Conservation (phyloP, 306 rosid species). For the Comarum palustre region DNA sequence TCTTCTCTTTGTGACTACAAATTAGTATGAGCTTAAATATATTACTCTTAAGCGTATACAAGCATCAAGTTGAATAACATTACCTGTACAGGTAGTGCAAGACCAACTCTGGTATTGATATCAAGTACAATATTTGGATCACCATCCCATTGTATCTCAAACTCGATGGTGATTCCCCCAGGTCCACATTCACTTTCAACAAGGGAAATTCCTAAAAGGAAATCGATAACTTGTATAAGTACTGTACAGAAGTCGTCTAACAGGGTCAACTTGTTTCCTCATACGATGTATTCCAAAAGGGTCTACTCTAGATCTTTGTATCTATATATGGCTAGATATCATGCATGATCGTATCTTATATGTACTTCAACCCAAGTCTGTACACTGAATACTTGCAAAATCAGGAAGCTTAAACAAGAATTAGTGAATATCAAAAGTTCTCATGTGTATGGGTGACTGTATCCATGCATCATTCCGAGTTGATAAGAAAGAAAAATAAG, state of each 20-base stretch:
- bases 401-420: not conserved
- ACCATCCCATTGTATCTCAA: constrained; percentile 98
- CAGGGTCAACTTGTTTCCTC: constrained; percentile 19
- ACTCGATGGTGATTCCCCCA: constrained; percentile 67
- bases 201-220: constrained; percentile 54
- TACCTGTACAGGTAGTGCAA: constrained; percentile 84
- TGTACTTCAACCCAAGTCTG: not conserved
- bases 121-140: constrained; percentile 73
- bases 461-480: not conserved
- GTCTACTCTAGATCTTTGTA: not conserved
- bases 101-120: constrained; percentile 73
- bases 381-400: not conserved
- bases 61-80: constrained; percentile 18
- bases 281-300: not conserved
- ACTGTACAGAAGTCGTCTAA: constrained; percentile 15
- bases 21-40: not conserved
- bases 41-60: not conserved
- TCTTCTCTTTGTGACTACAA: not conserved
- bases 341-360: not conserved
- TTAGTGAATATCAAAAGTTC: not conserved
- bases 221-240: constrained; percentile 26
- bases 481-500: not conserved
- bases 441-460: no score
- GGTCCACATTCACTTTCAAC: constrained; percentile 57
- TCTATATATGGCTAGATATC: not conserved